Base-by-base conservation (phyloP, 2,329 filamentous ascomycete genomes). In the Fusarium neocosmosporiellum region DNA sequence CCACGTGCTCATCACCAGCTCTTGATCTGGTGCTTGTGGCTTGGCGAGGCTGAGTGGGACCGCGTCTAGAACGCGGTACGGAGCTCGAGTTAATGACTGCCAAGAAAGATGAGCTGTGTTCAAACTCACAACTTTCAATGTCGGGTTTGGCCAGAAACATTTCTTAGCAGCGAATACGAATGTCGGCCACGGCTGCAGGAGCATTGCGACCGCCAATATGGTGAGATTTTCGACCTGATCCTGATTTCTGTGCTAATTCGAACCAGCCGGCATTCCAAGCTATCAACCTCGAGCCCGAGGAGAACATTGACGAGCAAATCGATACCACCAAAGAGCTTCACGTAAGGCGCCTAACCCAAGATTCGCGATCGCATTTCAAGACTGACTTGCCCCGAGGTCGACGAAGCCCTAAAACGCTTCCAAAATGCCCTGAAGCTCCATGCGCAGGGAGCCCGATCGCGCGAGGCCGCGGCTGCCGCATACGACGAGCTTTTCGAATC, bases 281-380 rank as follows among this genome's bases (percentile, higher is more conserved):
- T 61, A 91, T 98, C 82, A 99, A 99, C 81, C 90, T 98, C 83
- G 95, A 98, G 83, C 93, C 94, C 11, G 96, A 98, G 83, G 94
- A 97, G 79, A 94, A 94, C 66, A 86, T 92, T 72, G 95, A 98
- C 80, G 94, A 97, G 77, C 95, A 98, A 83, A 86, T 98, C 78
- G 96, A 99, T 81, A 95, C 96, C 78, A 98, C 95, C 36, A 96
- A 96, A 81, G 96, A 98, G 82, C 91, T 99, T 60, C 95, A 98
- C 78, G 89, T 90, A 72, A 54, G 81, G 77, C 29, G 18, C 5
- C 20, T 1, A 11, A 11, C 14, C 7, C 11, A 3, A 9, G 1
- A 3, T 4, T 4, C 8, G 7, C 24, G 16, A 20, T 37, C 10
- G 34, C 20, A 34, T 22, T 36, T 13, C 5, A 10, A 10, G 18